Conservation (phyloP, 257 asterid species). For the Fraxinus excelsior region DNA sequence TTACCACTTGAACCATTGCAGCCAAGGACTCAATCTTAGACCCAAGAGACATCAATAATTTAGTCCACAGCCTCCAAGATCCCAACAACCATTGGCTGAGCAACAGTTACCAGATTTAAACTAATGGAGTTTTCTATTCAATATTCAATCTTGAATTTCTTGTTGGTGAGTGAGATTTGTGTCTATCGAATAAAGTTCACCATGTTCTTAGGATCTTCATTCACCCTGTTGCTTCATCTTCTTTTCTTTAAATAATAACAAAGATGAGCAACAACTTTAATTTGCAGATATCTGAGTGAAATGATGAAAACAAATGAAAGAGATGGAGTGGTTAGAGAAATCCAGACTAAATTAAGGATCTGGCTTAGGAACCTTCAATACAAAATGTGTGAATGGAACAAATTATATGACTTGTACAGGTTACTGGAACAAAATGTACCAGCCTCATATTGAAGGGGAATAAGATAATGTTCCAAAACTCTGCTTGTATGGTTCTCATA, state of each 20-base stretch:
- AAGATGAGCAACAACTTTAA: neutral
- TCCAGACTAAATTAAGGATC: neutral
- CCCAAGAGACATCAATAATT: neutral
- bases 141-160: neutral
- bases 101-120: neutral
- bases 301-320: neutral
- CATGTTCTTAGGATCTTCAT: neutral
- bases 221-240: neutral
- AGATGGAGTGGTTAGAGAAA: neutral
- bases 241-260: neutral
- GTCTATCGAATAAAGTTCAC: neutral
- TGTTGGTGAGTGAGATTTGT: neutral
- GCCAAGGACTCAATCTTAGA: neutral
- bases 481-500: neutral
- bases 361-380: neutral
- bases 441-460: neutral
- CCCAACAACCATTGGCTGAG: neutral
- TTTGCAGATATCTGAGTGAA: neutral
- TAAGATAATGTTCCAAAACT: neutral
- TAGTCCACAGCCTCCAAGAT: neutral
- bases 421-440: neutral
- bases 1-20: neutral
- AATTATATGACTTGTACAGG: neutral
- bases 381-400: neutral
- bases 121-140: neutral